These are phyloP conservation scores for Skeletonema grethae DNA, from an alignment of 108 stramenopile genomes.

Conservation along the genomic window DNA sequence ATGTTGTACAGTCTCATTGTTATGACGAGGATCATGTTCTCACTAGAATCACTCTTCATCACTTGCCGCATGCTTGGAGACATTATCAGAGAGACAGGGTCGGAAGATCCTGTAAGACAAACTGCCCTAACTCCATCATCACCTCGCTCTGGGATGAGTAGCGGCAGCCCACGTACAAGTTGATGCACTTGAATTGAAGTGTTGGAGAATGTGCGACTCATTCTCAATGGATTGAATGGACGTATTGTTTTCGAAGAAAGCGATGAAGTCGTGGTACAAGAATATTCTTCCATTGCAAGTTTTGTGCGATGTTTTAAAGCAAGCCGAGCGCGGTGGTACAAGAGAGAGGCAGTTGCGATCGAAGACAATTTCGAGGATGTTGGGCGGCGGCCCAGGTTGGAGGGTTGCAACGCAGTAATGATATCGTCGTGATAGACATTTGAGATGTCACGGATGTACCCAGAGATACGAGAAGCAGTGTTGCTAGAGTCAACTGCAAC, in stretches of 20 bases:
- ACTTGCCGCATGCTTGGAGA: conserved; percentile 24
- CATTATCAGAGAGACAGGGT: conserved; percentile 40
- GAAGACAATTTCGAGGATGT: background rate
- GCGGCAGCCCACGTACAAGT: conserved; percentile 23
- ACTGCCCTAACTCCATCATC: conserved; percentile 12
- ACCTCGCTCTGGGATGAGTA: conserved; percentile 30
- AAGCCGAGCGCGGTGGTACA: conserved; percentile 43
- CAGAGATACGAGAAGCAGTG: conserved; percentile 30
- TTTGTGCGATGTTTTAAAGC: conserved; percentile 26
- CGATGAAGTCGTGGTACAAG: conserved; percentile 16
- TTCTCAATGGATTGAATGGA: conserved; percentile 28
- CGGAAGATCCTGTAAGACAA: conserved; percentile 40
- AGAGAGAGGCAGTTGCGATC: conserved; percentile 14
- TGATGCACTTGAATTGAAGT: conserved; percentile 38
- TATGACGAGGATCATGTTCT: conserved; percentile 46
- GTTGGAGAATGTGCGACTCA: conserved; percentile 33
- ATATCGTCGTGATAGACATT: conserved; percentile 39
- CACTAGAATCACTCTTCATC: conserved; percentile 26
- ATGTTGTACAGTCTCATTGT: conserved; percentile 49
- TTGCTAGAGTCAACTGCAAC: conserved; percentile 30
- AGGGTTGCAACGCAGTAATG: conserved; percentile 33
- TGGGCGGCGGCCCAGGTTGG: conserved; percentile 18
- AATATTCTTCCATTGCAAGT: conserved; percentile 15
- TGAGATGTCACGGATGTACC: conserved; percentile 12
- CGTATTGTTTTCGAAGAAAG: conserved; percentile 25